Evolutionary conservation across 2,329 filamentous ascomycete genomes (phyloP), one percentile per base, ranked within the genome.

Genomic region (Fusarium phyllophilum): DNA sequence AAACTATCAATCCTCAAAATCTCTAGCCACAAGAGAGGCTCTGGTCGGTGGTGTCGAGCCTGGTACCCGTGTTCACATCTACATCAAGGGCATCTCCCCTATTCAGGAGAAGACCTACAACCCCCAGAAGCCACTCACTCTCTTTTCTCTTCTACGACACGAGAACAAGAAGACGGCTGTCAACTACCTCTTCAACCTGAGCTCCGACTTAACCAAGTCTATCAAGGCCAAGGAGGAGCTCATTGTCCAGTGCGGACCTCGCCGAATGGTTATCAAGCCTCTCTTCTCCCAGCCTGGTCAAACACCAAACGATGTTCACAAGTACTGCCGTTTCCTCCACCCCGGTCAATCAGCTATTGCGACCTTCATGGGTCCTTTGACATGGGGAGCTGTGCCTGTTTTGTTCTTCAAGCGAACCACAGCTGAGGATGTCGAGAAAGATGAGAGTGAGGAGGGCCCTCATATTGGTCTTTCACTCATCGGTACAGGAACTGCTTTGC

Each of bases 281-380:
- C 86, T 98, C 51, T 98, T 96, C 86, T 98, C 95, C 1, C 90
- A 94, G 79, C 87, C 90, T n/a, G 96, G 95, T 64, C 94, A 92
- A 79, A 98, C 96, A 1, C 94, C 94, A 54, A 98, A 98, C 84
- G 93, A 99, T 80, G 95, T 99, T 20, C 95, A 98, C 88, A 99
- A 99, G 83, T 98, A 95, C 83, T 93, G 94, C 82, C 92, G 96
- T 36, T 99, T 90, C 85, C 85, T 98, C 11, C 95, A 98, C 82
- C 95, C 96, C 0, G 96, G 96, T 8, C 92, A 94, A 76, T 96
- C 94, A 14, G 94, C 94, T 8, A 92, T 98, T 31, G 96, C 95
- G 13, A 93, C 92, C 17, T 97, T 98, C 82, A 92, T 95, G 77
- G 96, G 93, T 0, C 96, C 96, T 3, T 85, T 98, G 13, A 96